These are phyloP conservation scores for Heritiera littoralis DNA, from an alignment of 345 rosid species.

Conservation along the genomic window DNA sequence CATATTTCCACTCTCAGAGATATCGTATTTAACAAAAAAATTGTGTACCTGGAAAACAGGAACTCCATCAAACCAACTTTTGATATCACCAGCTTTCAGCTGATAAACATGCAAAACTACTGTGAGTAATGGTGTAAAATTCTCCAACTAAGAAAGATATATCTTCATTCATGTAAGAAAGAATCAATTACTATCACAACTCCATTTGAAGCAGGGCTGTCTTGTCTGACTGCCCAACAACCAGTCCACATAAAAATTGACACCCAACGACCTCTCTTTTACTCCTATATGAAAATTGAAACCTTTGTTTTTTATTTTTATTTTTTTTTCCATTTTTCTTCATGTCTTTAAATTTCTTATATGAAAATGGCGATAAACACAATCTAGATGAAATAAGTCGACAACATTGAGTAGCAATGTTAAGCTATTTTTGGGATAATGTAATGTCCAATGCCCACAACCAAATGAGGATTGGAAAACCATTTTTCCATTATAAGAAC, in stretches of 20 bases:
- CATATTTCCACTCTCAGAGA: not conserved
- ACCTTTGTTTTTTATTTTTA: not conserved
- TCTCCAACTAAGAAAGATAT: not conserved
- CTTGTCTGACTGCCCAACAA: not conserved
- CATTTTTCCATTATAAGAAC: conserved; percentile 15
- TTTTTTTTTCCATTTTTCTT: not conserved
- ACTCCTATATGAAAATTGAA: not conserved
- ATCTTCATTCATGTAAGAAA: not conserved
- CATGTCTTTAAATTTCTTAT: not conserved
- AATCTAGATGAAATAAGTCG: not conserved
- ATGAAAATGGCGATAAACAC: not conserved
- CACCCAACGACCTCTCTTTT: not conserved
- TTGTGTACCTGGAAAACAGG: conserved; percentile 85
- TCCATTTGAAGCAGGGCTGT: not conserved
- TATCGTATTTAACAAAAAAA: not conserved
- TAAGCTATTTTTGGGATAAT: not conserved
- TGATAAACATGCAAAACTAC: conserved; percentile 31
- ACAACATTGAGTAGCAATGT: conserved; percentile 8
- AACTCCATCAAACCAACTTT: conserved; percentile 86
- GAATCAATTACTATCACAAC: too few relatives aligned
- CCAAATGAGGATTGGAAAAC: not conserved
- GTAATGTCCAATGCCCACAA: not conserved
- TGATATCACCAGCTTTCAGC: conserved; percentile 60
- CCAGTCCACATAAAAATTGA: not conserved
- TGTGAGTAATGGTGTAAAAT: conserved; percentile 11